These are phyloP conservation scores for Psilocybe subaeruginosa DNA, from an alignment of 768 basidiomycete species.

Conservation along the genomic window DNA sequence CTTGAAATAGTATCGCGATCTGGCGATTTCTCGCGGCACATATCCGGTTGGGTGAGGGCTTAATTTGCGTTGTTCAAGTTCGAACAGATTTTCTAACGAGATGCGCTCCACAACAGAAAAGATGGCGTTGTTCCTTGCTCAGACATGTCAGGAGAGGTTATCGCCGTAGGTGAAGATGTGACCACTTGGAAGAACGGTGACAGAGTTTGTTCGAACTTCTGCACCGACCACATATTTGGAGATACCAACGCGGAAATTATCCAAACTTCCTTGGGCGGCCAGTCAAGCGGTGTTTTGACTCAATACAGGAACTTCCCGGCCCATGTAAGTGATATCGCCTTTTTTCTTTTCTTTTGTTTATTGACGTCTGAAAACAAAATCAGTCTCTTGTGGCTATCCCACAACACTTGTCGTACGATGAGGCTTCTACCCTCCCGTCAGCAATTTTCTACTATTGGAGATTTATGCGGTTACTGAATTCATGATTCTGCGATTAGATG, in stretches of 20 bases:
- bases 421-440: slow-evolving; percentile 67
- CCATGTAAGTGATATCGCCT: slow-evolving; percentile 16
- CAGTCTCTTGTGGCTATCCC: slow-evolving; percentile 57
- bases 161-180: slow-evolving; percentile 46
- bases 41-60: slow-evolving; percentile 37
- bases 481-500: slow-evolving; percentile 34
- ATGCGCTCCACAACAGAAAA: slow-evolving; percentile 6
- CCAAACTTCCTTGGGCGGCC: slow-evolving; percentile 45
- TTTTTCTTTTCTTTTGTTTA: not conserved
- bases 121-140: slow-evolving; percentile 41
- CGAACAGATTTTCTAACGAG: not conserved
- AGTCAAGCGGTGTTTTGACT: slow-evolving; percentile 53
- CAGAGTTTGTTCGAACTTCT: slow-evolving; percentile 58
- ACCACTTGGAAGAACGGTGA: slow-evolving; percentile 57
- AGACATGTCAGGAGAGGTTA: slow-evolving; percentile 61
- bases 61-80: not conserved
- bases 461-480: not conserved
- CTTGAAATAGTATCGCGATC: slow-evolving; percentile 49
- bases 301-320: slow-evolving; percentile 52
- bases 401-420: slow-evolving; percentile 57
- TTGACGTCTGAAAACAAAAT: not conserved
- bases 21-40: slow-evolving; percentile 38
- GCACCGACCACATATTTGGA: slow-evolving; percentile 48
- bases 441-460: slow-evolving; percentile 14
- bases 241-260: slow-evolving; percentile 37